These are phyloP conservation scores for Linaria vulgaris DNA, from an alignment of 257 asterid genomes.

Conservation along the genomic window DNA sequence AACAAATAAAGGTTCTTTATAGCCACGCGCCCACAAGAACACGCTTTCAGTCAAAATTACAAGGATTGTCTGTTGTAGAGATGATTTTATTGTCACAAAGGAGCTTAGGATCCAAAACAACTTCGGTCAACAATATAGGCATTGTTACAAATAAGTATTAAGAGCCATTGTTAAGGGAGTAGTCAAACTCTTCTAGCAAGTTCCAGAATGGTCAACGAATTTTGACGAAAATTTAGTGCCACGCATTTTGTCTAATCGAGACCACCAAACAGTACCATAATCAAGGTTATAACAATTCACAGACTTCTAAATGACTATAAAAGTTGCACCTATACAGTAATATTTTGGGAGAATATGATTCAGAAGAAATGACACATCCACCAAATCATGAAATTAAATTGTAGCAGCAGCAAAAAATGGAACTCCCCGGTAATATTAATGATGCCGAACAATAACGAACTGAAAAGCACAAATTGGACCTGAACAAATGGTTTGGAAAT, in stretches of 20 bases:
- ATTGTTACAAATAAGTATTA: not conserved
- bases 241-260: constrained; percentile 2
- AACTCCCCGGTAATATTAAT: constrained; percentile 4
- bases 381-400: not conserved
- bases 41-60: too few relatives aligned
- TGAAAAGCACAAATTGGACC: not conserved
- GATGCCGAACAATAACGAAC: constrained; percentile 1
- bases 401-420: constrained; percentile 2
- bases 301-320: constrained; percentile 7
- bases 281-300: not conserved
- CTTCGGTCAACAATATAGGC: too few relatives aligned
- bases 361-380: constrained; percentile 6
- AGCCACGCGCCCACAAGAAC: too few relatives aligned
- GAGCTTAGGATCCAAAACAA: too few relatives aligned
- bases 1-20: too few relatives aligned
- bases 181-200: not conserved
- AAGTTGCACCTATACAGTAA: constrained; percentile 1
- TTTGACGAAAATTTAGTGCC: not conserved
- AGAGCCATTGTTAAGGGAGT: not conserved
- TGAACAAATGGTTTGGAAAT: constrained; percentile 4
- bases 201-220: not conserved
- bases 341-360: not conserved
- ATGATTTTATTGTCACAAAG: not conserved
- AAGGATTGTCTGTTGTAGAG: not conserved
- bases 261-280: not conserved